These are phyloP conservation scores for Pleurotus cornucopiae DNA, from an alignment of 768 basidiomycete genomes.

Conservation along the genomic window DNA sequence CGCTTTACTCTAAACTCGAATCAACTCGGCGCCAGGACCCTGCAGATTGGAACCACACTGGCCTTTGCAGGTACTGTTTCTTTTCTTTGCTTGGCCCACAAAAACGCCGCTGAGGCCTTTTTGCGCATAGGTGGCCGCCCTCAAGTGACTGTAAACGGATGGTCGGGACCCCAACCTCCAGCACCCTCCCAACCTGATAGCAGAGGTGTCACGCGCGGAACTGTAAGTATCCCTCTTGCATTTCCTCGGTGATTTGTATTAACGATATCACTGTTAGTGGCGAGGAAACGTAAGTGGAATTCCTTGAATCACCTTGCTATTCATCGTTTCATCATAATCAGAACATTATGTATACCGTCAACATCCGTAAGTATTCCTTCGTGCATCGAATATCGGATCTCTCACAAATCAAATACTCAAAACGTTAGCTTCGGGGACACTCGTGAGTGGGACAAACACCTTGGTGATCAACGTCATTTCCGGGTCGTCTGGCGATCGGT, in stretches of 20 bases:
- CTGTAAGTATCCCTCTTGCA: conserved; percentile 3
- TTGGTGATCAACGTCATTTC: conserved; percentile 30
- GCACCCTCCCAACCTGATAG: conserved; percentile 26
- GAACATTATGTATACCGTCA: conserved; percentile 31
- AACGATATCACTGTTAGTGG: no score
- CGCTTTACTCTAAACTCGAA: conserved; percentile 22
- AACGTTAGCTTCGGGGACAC: conserved; percentile 22
- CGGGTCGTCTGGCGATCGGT: conserved; percentile 27
- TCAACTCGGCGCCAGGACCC: conserved; percentile 29
- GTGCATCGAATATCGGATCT: background rate
- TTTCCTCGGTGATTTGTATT: background rate
- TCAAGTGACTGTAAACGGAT: conserved; percentile 25
- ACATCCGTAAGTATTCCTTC: conserved; percentile 24
- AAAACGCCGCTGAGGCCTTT: background rate
- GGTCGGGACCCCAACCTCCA: conserved; percentile 25
- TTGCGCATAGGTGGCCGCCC: conserved; percentile 24
- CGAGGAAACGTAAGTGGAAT: conserved; percentile 27
- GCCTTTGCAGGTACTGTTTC: conserved; percentile 27
- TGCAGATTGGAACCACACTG: conserved; percentile 30
- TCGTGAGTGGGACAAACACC: conserved; percentile 24
- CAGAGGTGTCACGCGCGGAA: conserved; percentile 30
- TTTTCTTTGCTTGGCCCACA: no score
- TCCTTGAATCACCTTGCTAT: background rate
- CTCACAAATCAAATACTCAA: background rate
- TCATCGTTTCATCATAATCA: conserved; percentile 1